phyloP scores from a whole-genome alignment of 441 rosid species.

The Eutrema salsugineum region DNA sequence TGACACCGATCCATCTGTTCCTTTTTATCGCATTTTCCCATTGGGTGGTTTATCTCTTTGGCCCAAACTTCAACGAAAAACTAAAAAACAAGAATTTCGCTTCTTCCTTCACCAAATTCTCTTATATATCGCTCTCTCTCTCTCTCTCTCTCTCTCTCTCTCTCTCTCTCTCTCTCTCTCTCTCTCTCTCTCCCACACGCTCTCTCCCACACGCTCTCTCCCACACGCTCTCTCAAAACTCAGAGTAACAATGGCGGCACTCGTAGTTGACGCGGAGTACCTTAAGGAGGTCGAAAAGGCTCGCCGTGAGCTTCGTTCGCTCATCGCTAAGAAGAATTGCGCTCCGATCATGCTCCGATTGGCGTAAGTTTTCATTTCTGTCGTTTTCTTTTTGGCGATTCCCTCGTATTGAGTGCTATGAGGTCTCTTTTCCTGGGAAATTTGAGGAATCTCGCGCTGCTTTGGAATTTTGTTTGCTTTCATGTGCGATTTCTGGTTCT shows the following conservation, averaged over 20 bases:
- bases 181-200: not conserved
- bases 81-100: not conserved
- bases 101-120: not conserved
- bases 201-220: too few species aligned
- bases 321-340: constrained; percentile 72
- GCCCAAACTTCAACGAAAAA: constrained; percentile 3
- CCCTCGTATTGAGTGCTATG: not conserved
- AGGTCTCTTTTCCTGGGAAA: not conserved
- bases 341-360: constrained; percentile 95
- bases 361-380: constrained; percentile 44
- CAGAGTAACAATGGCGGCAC: constrained; percentile 51
- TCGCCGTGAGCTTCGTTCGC: constrained; percentile 84
- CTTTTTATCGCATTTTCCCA: constrained; percentile 3
- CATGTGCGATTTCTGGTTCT: not conserved
- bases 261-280: constrained; percentile 70
- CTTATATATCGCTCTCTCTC: not conserved
- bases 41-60: constrained; percentile 23
- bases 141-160: not conserved
- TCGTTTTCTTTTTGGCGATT: not conserved
- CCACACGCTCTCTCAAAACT: not conserved
- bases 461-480: not conserved
- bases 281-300: constrained; percentile 79
- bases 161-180: not conserved
- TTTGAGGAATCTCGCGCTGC: not conserved
- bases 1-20: constrained; percentile 15